Conservation (phyloP, 2,329 filamentous ascomycete species). For the Epichloe amarillans region DNA sequence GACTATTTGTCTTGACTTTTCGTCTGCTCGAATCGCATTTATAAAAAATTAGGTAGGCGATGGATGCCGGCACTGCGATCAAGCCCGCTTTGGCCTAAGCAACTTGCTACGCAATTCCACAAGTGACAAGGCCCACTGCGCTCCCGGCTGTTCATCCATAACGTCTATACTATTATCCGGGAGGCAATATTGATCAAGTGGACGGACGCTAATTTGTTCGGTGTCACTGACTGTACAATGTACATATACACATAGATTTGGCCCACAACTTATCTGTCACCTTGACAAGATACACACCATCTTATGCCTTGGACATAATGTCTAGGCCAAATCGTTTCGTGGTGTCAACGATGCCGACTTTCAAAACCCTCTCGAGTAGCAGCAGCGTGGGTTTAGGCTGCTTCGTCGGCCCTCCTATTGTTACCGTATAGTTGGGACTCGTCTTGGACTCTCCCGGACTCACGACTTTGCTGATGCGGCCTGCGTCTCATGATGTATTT, state of each 20-base stretch:
- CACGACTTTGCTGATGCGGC: slow-evolving; percentile 8
- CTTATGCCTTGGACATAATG: too few relatives aligned
- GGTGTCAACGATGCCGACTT: too few relatives aligned
- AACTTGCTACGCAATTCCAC: background rate
- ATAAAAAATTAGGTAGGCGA: background rate
- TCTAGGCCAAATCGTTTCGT: too few relatives aligned
- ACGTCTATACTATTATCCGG: background rate
- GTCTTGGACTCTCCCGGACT: slow-evolving; percentile 2
- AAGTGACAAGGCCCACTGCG: background rate
- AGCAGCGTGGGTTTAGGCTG: background rate
- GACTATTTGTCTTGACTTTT: background rate
- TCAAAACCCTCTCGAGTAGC: background rate
- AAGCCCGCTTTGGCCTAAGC: slow-evolving; percentile 1
- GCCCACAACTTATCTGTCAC: background rate
- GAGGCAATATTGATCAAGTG: background rate
- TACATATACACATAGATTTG: background rate
- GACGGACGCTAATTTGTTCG: background rate
- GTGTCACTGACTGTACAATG: slow-evolving; percentile 1
- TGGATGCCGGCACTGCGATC: background rate
- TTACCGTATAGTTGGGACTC: background rate
- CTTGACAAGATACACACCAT: too few relatives aligned
- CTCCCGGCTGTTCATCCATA: background rate
- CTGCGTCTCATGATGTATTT: slow-evolving; percentile 9
- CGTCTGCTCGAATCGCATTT: background rate
- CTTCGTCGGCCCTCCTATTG: background rate